Evolutionary conservation across 768 basidiomycete species (phyloP), one percentile per base, ranked within the genome.

Genomic region (Asterophora parasitica): DNA sequence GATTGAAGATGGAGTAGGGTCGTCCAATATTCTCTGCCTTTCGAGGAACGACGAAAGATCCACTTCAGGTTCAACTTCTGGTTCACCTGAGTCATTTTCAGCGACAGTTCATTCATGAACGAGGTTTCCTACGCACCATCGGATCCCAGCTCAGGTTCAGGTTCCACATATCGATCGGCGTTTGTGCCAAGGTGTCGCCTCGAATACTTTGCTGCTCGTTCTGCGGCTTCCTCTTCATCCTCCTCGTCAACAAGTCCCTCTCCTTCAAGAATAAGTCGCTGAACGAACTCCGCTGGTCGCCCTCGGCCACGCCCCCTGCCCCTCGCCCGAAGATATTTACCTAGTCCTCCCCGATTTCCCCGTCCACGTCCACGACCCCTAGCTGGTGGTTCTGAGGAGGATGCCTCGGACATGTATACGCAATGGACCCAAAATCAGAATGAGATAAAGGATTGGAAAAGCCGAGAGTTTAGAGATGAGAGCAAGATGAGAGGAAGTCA

Each of bases 111-210:
- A 27, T 36, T 12, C 13, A 39, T 10, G 7, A 30, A 33, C 45
- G 31, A 4, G 32, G 5, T 42, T 15, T 44, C 13, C 33, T 16
- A 60, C 72, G 17, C 56, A 84, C 88, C 87, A 61, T 88, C 85
- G 1, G 83, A 82, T 58, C 77, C 82, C 19, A 87, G 66, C 54
- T 85, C 81, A 2, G 80, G 81, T 49, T 81, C 83, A 15, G 77
- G 76, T 64, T 90, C 88, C 12, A 59, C 73, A 58, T 91, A 91
- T 43, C 88, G 73, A 70, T 89, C 86, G 0, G 72, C 81, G 59
- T 92, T 91, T 4, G 83, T 75, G 3, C 73, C 81, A 12, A 92
- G 68, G 41, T 79, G 67, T 31, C 88, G 72, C 48, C 72, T 71
- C 19, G 78, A 62, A 46, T 76, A 89, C 58, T 77, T 83, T 30